Percentiles rank a stretch among this genome's conserved stretches.
Evolutionary conservation across 1,284 basidiomycete genomes (phyloP).

Genomic region (Bondarzewia mesenterica): DNA sequence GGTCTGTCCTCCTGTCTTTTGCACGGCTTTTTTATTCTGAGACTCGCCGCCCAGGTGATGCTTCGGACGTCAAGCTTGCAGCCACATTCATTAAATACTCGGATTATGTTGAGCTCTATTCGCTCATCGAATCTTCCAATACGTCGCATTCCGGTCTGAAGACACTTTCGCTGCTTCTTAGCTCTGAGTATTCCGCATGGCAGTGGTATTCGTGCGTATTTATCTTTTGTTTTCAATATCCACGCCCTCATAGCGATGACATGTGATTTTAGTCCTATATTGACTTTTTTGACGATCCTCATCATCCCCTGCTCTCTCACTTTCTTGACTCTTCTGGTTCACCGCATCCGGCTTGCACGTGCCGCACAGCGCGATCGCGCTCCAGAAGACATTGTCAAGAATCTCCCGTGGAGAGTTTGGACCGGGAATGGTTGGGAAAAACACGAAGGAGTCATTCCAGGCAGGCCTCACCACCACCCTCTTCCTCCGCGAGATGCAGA

Average conservation of each 20-base stretch:
- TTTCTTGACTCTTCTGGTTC: constrained; percentile 72
- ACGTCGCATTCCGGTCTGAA: constrained; percentile 67
- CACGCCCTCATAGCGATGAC: constrained; percentile 6
- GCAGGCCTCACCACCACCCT: constrained; percentile 13
- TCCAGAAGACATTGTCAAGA: constrained; percentile 67
- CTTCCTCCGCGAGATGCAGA: constrained; percentile 15
- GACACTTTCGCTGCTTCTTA: constrained; percentile 68
- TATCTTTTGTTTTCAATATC: neutral
- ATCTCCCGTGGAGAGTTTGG: constrained; percentile 75
- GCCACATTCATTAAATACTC: constrained; percentile 70
- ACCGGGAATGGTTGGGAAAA: constrained; percentile 74
- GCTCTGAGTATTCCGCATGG: constrained; percentile 73
- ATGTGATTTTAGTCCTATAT: constrained; percentile 50
- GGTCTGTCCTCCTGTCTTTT: constrained; percentile 33
- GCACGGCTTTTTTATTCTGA: constrained; percentile 8
- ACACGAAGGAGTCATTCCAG: constrained; percentile 32
- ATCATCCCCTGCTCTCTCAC: constrained; percentile 77
- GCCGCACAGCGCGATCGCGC: constrained; percentile 75
- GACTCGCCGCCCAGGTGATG: constrained; percentile 41
- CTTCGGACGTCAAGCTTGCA: constrained; percentile 63
- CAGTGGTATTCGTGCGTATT: constrained; percentile 76
- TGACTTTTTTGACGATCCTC: constrained; percentile 74
- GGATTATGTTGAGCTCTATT: constrained; percentile 53
- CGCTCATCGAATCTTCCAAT: constrained; percentile 59
- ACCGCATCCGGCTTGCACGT: constrained; percentile 68